These are phyloP conservation scores for Stipa capillata DNA, from an alignment of 176 grass and related monocot species.

Conservation along the genomic window DNA sequence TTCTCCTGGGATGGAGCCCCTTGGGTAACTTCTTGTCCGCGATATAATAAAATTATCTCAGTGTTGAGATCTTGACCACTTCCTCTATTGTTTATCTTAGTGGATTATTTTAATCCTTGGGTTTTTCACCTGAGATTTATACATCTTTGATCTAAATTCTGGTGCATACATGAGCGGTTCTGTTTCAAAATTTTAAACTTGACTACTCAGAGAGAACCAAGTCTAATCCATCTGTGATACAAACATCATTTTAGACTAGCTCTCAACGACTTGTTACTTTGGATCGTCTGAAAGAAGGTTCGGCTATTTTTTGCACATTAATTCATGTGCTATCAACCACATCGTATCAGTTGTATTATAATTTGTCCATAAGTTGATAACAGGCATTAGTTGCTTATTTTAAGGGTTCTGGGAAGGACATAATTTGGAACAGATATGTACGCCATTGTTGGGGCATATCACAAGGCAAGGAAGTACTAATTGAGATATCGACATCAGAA, in stretches of 20 bases:
- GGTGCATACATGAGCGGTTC: background rate
- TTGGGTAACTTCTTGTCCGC: slow-evolving; percentile 40
- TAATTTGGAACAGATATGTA: slow-evolving; percentile 4
- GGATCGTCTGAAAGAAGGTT: background rate
- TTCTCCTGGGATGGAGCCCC: slow-evolving; percentile 42
- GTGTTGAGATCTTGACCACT: slow-evolving; percentile 17
- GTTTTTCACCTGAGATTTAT: background rate
- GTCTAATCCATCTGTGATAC: background rate
- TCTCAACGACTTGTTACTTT: background rate
- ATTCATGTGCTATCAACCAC: background rate
- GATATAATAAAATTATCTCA: slow-evolving; percentile 27
- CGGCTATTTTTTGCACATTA: background rate
- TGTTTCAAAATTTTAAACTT: background rate
- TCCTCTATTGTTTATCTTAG: background rate
- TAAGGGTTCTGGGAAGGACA: background rate
- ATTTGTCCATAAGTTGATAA: background rate
- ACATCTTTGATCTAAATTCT: background rate
- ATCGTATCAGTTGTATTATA: background rate
- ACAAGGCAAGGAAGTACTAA: background rate
- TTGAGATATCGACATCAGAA: background rate
- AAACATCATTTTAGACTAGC: background rate
- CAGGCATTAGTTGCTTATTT: background rate
- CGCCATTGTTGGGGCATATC: slow-evolving; percentile 5
- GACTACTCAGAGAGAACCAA: background rate
- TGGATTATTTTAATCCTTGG: background rate